Evolutionary conservation across 2,329 filamentous ascomycete species (phyloP), one percentile per base, ranked within the genome.

Genomic region (Talaromyces sp.): DNA sequence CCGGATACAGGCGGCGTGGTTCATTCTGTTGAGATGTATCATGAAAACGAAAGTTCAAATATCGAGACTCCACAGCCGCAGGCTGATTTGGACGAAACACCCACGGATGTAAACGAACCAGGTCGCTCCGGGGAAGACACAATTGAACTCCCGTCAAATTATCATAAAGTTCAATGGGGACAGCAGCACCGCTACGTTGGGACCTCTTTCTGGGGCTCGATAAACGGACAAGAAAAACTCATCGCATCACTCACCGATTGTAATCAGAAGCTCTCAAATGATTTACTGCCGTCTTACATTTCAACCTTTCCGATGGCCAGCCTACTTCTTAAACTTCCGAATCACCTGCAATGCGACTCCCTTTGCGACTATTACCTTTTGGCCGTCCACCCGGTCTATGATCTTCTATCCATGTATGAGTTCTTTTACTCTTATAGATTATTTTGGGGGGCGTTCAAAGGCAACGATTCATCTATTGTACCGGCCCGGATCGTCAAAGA

Each of bases 391-490:
- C 47, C 55, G 16, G 41, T 55, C 22, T 50, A 37, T 20, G 42
- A 55, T 22, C 10, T 60, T 27, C 11, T 60, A 10, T 20, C 16
- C 36, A 19, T 11, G 2, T 33, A 29, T 20, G 41, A 17, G 7
- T 56, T 60, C 3, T 41, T 49, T 35, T 8, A 29, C n/a, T 29
- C 52, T 1, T 58, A 54, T 17, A 43, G 52, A 7, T 32, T 10
- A 9, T 58, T 60, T 19, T 60, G 57, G 57, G 17, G 29, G 22
- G 51, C 47, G 19, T 47, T 47, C 20, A 20, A n/a, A 14, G 42
- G 19, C 9, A 40, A 44, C 8, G 13, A 30, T 27, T 9, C 24
- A 27, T 27, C 24, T 9, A 9, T 27, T 9, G 29, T 22, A 3
- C 24, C 44, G 4, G 16, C 36, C 7, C 32, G 37, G n/a, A 8